Percentiles rank a stretch among this genome's conserved stretches.
Conservation (phyloP, 2,329 filamentous ascomycete species). For the Fusarium equiseti region DNA sequence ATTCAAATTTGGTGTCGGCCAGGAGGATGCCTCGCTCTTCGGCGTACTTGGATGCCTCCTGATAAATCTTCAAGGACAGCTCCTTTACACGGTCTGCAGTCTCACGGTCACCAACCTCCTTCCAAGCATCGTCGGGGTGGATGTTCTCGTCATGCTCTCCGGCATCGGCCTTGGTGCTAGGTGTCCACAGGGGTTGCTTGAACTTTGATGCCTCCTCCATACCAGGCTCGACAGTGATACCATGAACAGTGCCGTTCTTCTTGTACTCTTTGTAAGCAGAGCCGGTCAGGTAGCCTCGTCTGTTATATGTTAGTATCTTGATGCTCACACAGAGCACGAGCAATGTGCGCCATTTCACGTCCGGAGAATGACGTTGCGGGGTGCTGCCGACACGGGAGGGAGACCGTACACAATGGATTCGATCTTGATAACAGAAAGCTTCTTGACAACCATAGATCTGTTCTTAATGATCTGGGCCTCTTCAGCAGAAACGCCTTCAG, state of each 20-base stretch:
- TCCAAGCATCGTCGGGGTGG: slow-evolving; percentile 71
- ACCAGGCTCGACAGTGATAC: slow-evolving; percentile 72
- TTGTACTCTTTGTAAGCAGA: slow-evolving; percentile 81
- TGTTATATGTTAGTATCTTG: slow-evolving; percentile 15
- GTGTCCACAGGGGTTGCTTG: slow-evolving; percentile 75
- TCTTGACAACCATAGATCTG: slow-evolving; percentile 82
- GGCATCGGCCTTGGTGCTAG: slow-evolving; percentile 85
- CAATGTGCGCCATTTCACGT: background rate
- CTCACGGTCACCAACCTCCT: slow-evolving; percentile 49
- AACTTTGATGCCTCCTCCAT: slow-evolving; percentile 76
- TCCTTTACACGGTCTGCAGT: slow-evolving; percentile 47
- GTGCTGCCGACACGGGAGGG: background rate
- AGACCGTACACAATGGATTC: slow-evolving; percentile 41
- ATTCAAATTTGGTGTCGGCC: slow-evolving; percentile 47
- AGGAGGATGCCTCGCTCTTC: slow-evolving; percentile 43
- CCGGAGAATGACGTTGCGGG: background rate
- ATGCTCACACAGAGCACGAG: background rate
- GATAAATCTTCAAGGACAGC: slow-evolving; percentile 46
- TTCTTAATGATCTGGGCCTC: slow-evolving; percentile 64
- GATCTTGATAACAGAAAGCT: slow-evolving; percentile 79
- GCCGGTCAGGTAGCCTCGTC: slow-evolving; percentile 85
- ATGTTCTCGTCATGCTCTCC: slow-evolving; percentile 91
- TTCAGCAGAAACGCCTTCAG: slow-evolving; percentile 57
- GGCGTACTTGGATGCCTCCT: slow-evolving; percentile 43
- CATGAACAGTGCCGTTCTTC: slow-evolving; percentile 81